phyloP scores from a whole-genome alignment of 2,329 filamentous ascomycete species.

The Corinectria fuckeliana region DNA sequence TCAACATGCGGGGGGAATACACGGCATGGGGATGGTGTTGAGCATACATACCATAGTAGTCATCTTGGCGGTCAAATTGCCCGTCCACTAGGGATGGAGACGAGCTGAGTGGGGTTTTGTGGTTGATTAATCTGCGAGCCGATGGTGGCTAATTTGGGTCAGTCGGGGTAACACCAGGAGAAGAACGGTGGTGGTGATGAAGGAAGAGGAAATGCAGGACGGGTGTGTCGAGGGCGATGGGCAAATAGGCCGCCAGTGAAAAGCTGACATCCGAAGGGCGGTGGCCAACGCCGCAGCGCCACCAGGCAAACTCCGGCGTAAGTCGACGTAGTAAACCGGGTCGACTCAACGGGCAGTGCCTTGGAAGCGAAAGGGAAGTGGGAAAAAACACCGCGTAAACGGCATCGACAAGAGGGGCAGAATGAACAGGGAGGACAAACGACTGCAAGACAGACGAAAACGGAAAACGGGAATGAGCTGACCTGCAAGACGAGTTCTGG shows the following conservation, averaged over 20 bases:
- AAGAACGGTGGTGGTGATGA: slow-evolving; percentile 13
- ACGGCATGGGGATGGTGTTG: neutral
- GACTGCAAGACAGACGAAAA: neutral
- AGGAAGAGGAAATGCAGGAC: slow-evolving; percentile 14
- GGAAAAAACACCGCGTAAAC: slow-evolving; percentile 17
- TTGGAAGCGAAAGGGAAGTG: neutral
- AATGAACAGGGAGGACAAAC: neutral
- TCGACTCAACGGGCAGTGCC: slow-evolving; percentile 18
- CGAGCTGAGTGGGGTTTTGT: slow-evolving; percentile 12
- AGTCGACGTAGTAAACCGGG: slow-evolving; percentile 25
- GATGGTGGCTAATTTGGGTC: slow-evolving; percentile 27
- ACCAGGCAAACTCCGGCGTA: slow-evolving; percentile 37
- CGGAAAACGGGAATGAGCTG: slow-evolving; percentile 13
- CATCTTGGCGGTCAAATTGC: slow-evolving; percentile 47
- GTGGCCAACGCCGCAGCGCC: slow-evolving; percentile 33
- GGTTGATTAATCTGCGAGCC: slow-evolving; percentile 31
- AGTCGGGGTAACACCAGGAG: slow-evolving; percentile 15
- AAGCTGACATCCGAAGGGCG: slow-evolving; percentile 35
- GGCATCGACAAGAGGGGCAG: neutral
- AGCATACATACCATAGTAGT: slow-evolving; percentile 62
- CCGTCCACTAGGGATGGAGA: slow-evolving; percentile 33
- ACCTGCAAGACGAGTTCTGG: slow-evolving; percentile 32
- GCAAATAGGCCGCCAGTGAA: slow-evolving; percentile 34
- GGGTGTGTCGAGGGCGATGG: slow-evolving; percentile 29
- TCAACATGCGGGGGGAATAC: neutral